Percentiles rank a stretch among this genome's conserved stretches.
phyloP scores from a whole-genome alignment of 2,329 filamentous ascomycete genomes.

The Aspergillus sp. region DNA sequence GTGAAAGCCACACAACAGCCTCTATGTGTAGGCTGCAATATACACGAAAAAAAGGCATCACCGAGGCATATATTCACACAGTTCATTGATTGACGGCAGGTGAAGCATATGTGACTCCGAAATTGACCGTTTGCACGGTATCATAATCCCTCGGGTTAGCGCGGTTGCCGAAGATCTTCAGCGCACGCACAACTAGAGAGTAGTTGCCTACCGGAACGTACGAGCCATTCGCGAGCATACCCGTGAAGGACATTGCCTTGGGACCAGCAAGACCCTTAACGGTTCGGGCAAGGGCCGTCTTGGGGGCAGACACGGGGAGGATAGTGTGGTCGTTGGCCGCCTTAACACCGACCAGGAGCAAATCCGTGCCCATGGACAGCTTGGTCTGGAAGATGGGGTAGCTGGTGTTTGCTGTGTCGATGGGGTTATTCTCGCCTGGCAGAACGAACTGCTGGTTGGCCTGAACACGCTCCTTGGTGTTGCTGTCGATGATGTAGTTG shows the following conservation, averaged over 20 bases:
- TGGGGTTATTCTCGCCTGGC: not conserved
- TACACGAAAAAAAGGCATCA: no score
- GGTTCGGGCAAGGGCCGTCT: no score
- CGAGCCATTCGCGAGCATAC: slow-evolving; percentile 4
- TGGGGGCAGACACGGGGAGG: no score
- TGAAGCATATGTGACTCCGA: not conserved
- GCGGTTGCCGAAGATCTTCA: slow-evolving; percentile 12
- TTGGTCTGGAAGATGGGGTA: slow-evolving; percentile 8
- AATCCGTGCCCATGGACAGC: slow-evolving; percentile 11
- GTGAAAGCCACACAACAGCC: no score
- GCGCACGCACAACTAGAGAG: slow-evolving; percentile 9
- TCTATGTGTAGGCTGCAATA: no score
- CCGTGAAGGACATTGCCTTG: no score
- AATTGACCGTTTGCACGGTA: slow-evolving; percentile 3
- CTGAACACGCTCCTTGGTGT: no score
- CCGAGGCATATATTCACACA: no score
- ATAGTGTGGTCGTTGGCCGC: not conserved
- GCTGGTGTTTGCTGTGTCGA: slow-evolving; percentile 6
- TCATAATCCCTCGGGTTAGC: slow-evolving; percentile 6
- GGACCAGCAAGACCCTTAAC: no score
- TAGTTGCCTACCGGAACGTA: slow-evolving; percentile 9
- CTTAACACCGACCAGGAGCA: slow-evolving; percentile 7
- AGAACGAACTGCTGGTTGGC: no score
- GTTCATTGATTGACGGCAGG: no score
- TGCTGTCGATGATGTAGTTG: no score